These are phyloP conservation scores for Ganoderma leucocontextum DNA, from an alignment of 1,284 basidiomycete species.

Conservation along the genomic window DNA sequence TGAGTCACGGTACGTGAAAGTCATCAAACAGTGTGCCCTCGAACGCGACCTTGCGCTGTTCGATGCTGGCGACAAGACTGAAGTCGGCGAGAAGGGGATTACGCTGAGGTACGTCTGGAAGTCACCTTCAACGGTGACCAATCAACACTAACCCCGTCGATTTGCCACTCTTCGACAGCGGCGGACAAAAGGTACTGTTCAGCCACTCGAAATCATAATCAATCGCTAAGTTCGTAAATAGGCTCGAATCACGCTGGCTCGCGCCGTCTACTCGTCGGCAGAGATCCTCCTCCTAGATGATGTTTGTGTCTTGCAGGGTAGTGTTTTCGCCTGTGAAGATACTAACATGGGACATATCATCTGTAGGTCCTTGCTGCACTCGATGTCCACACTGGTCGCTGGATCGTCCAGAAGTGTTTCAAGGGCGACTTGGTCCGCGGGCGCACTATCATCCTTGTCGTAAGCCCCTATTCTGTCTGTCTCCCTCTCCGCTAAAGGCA, in stretches of 20 bases:
- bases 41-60: slow-evolving; percentile 71
- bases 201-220: neutral
- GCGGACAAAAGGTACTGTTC: slow-evolving; percentile 66
- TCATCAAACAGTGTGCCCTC: slow-evolving; percentile 69
- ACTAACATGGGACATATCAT: neutral
- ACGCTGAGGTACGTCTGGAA: slow-evolving; percentile 68
- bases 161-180: slow-evolving; percentile 36
- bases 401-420: slow-evolving; percentile 80
- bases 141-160: neutral
- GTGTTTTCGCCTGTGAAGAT: neutral
- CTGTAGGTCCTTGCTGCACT: slow-evolving; percentile 56
- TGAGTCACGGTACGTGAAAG: slow-evolving; percentile 54
- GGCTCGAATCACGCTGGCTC: slow-evolving; percentile 77
- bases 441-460: slow-evolving; percentile 80
- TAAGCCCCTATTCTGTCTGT: slow-evolving; percentile 43
- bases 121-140: neutral
- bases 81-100: slow-evolving; percentile 71
- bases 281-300: slow-evolving; percentile 73
- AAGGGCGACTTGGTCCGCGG: slow-evolving; percentile 70
- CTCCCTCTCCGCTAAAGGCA: too few relatives aligned
- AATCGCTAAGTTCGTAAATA: slow-evolving; percentile 42
- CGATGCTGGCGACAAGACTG: slow-evolving; percentile 76
- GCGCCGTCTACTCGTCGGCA: slow-evolving; percentile 75
- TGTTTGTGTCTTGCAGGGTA: slow-evolving; percentile 47
- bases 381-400: slow-evolving; percentile 73